Evolutionary conservation across 73 alveolate species (phyloP), one percentile per base, ranked within the genome.

Genomic region (Tetrahymena elliotti): DNA sequence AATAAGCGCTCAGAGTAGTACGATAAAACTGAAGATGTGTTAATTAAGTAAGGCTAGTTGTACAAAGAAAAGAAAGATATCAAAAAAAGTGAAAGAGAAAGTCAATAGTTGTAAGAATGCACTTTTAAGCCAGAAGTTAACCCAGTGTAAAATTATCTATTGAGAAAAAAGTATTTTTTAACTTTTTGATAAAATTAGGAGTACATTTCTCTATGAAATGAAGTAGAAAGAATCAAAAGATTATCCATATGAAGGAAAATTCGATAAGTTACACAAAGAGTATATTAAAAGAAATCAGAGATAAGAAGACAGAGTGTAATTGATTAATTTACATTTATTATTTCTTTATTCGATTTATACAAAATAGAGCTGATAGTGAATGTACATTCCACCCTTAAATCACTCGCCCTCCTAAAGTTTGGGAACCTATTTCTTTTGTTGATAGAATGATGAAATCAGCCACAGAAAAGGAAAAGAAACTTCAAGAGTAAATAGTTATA

Each of bases 391-490:
- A 68, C n/a, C 88, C 88, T 18, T 27, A 68, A 68, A 68, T 68
- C 33, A 68, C 34, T 18, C 88, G 88, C 33, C 88, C 88, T 68
- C 88, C 88, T 68, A 68, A 68, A 68, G 88, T 68, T 27, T 68
- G n/a, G 36, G 88, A 68, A 24, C 34, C 12, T n/a, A n/a, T 68
- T 31, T 16, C 88, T 24, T 68, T 68, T 68, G 88, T 68, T 68
- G 88, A 68, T 68, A 68, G 88, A 68, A 68, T 68, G 88, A 68
- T 68, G 88, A 68, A 68, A n/a, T 68, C 88, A 68, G 88, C 88
- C 10, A 68, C 88, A 3, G 88, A 68, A 68, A 68, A 68, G 88
- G 88, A 68, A 68, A 68, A 68, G 36, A 68, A 68, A 31, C 16
- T 68, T 68, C n/a, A 68, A 68, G 88, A 68, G 88, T 68, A 68